Evolutionary conservation across 2,329 filamentous ascomycete genomes (phyloP), one percentile per base, ranked within the genome.

Genomic region (Pseudocercospora ulei): DNA sequence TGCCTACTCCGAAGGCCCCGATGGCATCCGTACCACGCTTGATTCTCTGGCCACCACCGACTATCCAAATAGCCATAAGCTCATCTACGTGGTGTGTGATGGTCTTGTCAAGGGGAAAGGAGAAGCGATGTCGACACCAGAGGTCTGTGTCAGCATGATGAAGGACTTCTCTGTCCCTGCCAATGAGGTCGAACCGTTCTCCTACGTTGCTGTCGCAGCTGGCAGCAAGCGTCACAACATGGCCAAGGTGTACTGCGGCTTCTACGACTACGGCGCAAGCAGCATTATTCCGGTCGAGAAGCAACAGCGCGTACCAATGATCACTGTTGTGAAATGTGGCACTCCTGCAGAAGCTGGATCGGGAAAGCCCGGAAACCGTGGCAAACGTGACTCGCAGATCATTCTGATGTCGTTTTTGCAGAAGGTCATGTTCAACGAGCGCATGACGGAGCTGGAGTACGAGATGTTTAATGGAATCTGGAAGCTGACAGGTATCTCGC

Each of bases 361-460:
- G 54, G 72, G 81, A 41, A 98, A 98, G 65, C 85, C 92, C 7
- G 90, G 90, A 54, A 98, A 98, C 65, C 78, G 90, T 65, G 92
- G 90, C 64, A 98, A 98, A 72, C 84, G 90, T 60, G 90, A 98
- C 71, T 94, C 85, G 68, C 90, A 98, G 63, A 95, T 98, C 57
- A 90, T 98, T 53, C 73, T 98, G 51, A 98, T 98, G 90, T 95
- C 87, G 3, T 98, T 98, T 72, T 68, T 98, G 52, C 90, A 98
- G 61, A 98, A 98, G 68, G 90, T 98, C 58, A 98, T 98, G 90
- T 98, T 98, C 56, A 90, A 98, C 61, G 92, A 98, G 66, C 82
- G 90, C 46, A 98, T 98, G 90, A 98, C 92, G 11, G 88, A 98
- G 63, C 79, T 98, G 36, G 90, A 98, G 62, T 98, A 86, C 58